Conservation (phyloP, 306 rosid species). For the Trifolium pratense region DNA sequence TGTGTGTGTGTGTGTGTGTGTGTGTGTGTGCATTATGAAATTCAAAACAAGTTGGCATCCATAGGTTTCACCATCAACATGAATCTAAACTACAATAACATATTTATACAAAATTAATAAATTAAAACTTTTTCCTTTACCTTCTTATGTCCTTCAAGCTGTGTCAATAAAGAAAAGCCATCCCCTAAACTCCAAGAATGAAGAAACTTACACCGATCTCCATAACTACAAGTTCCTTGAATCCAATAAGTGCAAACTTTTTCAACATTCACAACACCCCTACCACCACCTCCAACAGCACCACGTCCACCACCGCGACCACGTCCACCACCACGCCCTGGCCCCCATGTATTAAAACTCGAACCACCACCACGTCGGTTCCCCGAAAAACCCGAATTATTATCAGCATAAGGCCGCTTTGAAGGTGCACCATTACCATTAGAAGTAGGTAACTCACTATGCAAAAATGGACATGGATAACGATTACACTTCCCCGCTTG, state of each 20-base stretch:
- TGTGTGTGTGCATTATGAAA: background rate
- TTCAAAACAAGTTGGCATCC: background rate
- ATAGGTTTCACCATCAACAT: background rate
- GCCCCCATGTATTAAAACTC: conserved; percentile 53
- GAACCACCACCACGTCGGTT: conserved; percentile 56
- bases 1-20: background rate
- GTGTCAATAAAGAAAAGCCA: conserved; percentile 70
- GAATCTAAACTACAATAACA: conserved; percentile 13
- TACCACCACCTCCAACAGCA: conserved; percentile 35
- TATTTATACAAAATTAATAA: background rate
- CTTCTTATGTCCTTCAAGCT: conserved; percentile 93
- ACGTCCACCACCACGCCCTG: conserved; percentile 64
- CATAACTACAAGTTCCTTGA: conserved; percentile 76
- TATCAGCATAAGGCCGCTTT: conserved; percentile 62
- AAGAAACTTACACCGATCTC: conserved; percentile 78
- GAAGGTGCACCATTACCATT: conserved; percentile 64
- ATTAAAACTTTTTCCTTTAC: conserved; percentile 37
- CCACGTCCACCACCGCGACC: conserved; percentile 46
- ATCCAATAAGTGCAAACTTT: conserved; percentile 76
- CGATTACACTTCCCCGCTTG: conserved; percentile 93
- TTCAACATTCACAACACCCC: conserved; percentile 67
- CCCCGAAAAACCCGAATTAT: conserved; percentile 57
- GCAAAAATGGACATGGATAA: conserved; percentile 72
- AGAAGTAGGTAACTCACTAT: conserved; percentile 63
- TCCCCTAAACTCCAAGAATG: conserved; percentile 94